Evolutionary conservation across 345 rosid species (phyloP), one percentile per base, ranked within the genome.

Genomic region (Reutealis trisperma): DNA sequence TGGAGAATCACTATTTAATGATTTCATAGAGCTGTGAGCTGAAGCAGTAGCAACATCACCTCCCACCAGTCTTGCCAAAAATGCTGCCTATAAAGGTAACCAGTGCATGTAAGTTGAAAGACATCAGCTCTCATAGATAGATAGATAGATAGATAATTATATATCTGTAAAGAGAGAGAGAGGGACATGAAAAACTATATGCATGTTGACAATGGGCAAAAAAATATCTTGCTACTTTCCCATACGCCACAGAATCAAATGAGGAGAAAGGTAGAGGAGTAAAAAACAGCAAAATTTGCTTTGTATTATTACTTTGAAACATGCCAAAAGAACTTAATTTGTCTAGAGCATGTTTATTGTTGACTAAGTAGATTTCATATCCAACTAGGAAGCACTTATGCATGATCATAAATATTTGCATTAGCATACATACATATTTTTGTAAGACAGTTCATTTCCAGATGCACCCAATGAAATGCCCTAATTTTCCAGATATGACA

Each of bases 41-140:
- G 94, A 89, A 77, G 95, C 98, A 77, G 92, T 85, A 71, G 93
- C 93, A 78, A 87, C 79, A 67, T 90, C 91, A 73, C 91, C 84
- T 71, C 88, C 93, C 57, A 81, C 96, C 83, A 96, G 70, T 70
- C 83, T 84, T 67, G 89, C 83, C 77, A 96, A 75, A 86, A 90
- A 93, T 63, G 89, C 90, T 75, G 96, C 97, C 99, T 96, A 84
- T 64, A 84, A 73, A 80, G 24, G 74, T 75, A 54, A 63, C 63
- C 24, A 14, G 34, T 18, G 72, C 32, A 58, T 27, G 24, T 57
- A 42, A 78, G 4, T 54, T 65, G 30, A 25, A 66, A 71, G 63
- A 21, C 5, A 65, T 12, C 6, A 14, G 16, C 45, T 25, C 1
- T 9, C 63, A n/a, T n/a, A n/a, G n/a, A n/a, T n/a, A n/a, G n/a